These are phyloP conservation scores for Przewalskia tangutica DNA, from an alignment of 257 asterid species.

Conservation along the genomic window DNA sequence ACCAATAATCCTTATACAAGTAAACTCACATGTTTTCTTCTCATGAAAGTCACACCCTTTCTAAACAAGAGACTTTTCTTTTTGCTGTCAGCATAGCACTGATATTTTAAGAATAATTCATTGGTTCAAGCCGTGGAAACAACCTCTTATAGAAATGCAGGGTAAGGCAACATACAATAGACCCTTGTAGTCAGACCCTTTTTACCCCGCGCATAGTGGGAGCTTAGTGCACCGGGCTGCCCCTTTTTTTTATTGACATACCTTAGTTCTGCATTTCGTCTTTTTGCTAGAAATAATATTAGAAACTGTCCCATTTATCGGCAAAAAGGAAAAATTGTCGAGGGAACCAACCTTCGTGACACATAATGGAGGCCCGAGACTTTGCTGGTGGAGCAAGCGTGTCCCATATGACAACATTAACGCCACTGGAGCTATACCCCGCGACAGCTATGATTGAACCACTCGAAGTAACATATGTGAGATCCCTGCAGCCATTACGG, in stretches of 20 bases:
- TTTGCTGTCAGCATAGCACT: neutral
- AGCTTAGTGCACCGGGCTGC: too few species aligned
- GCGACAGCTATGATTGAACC: slow-evolving; percentile 96
- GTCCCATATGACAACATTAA: slow-evolving; percentile 95
- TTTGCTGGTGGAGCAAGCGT: slow-evolving; percentile 95
- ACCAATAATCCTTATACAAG: neutral
- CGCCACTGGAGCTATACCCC: slow-evolving; percentile 83
- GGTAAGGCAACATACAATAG: too few species aligned
- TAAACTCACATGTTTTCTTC: neutral
- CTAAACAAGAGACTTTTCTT: neutral
- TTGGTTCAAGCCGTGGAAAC: too few species aligned
- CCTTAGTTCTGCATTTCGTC: neutral
- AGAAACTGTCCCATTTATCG: neutral
- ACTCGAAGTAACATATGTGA: slow-evolving; percentile 78
- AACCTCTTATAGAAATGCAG: too few species aligned
- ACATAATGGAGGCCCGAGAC: slow-evolving; percentile 93
- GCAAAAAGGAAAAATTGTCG: neutral
- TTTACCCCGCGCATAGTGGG: too few species aligned
- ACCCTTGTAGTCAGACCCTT: too few species aligned
- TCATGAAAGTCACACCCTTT: neutral
- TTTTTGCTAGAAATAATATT: neutral
- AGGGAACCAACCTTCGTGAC: slow-evolving; percentile 83
- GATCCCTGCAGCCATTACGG: slow-evolving; percentile 53
- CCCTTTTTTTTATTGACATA: neutral
- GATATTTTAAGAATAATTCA: neutral